Base-by-base conservation (phyloP, 768 basidiomycete species). In the Mycena filopes region DNA sequence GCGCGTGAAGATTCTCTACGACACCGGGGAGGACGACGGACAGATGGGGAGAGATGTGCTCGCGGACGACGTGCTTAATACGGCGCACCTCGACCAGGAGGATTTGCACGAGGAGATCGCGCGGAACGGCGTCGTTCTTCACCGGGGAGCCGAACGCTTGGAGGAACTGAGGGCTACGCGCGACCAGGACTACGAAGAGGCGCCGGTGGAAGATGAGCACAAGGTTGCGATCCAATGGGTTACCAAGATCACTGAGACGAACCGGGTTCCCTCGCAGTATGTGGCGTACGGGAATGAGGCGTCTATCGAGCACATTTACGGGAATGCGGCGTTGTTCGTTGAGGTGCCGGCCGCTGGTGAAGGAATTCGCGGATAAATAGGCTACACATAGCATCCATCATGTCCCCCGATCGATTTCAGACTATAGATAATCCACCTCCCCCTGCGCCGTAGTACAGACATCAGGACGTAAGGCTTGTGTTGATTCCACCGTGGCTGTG, bases 1-100 rank as follows among this genome's bases (percentile, higher is more conserved):
- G 1, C 23, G n/a, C 8, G 38, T 67, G 18, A 31, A 56, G 41
- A 20, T 63, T 1, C 62, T 63, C 26, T 63, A 63, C 29, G n/a
- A 56, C 55, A 50, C 21, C 42, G 26, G 18, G 20, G 16, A n/a
- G 21, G 29, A 54, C 31, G n/a, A 33, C n/a, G 48, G 10, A 1
- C 13, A 2, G 9, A 12, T 2, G 2, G 62, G 54, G 6, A 26
- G 12, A 2, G 62, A 63, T 31, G 54, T 63, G 21, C 48, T 63
- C 26, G 48, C 38, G 3, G 62, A 56, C 26, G 62, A 57, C 31
- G 47, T 57, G 3, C 40, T 63, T 10, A 33, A 56, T 13, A 25
- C 21, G 28, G 40, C 43, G 0, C 26, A 56, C 15, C 18, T 64
- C 26, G 2, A 42, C 41, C 42, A 33, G 38, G 28, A 18, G 33